Conservation (phyloP, 2,329 filamentous ascomycete genomes). For the Geoglossum cookeanum region DNA sequence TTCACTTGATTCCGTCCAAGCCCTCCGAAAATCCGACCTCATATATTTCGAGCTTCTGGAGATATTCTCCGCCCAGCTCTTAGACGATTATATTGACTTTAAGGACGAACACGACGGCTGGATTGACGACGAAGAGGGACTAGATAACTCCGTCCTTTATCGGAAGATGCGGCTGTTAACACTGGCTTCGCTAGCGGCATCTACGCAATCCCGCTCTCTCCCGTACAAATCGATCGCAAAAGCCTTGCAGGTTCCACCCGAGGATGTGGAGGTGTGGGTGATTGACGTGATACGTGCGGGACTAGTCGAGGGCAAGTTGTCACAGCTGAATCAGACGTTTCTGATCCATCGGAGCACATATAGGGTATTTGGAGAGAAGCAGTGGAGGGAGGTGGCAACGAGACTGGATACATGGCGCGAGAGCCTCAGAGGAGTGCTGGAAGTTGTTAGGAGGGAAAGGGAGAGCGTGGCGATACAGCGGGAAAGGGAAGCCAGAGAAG, state of each 20-base stretch:
- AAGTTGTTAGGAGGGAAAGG: conserved; percentile 64
- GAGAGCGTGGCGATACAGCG: conserved; percentile 56
- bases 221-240: conserved; percentile 72
- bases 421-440: conserved; percentile 59
- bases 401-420: conserved; percentile 81
- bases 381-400: conserved; percentile 88
- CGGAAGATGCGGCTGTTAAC: conserved; percentile 95
- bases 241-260: conserved; percentile 60
- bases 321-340: conserved; percentile 82
- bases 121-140: conserved; percentile 44
- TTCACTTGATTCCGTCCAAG: conserved; percentile 59
- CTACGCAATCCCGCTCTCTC: conserved; percentile 66
- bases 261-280: conserved; percentile 94
- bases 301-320: conserved; percentile 89
- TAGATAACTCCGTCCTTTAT: conserved; percentile 54
- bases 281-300: conserved; percentile 95
- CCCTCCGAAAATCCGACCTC: conserved; percentile 65
- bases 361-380: conserved; percentile 91
- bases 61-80: conserved; percentile 82
- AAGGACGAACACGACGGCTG: conserved; percentile 77
- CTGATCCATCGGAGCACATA: conserved; percentile 91
- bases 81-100: conserved; percentile 94
- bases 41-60: conserved; percentile 83
- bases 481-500: conserved; percentile 56
- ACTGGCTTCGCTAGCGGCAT: conserved; percentile 72